phyloP scores from a whole-genome alignment of 495 filamentous ascomycete genomes.

The Cairneyella variabilis region DNA sequence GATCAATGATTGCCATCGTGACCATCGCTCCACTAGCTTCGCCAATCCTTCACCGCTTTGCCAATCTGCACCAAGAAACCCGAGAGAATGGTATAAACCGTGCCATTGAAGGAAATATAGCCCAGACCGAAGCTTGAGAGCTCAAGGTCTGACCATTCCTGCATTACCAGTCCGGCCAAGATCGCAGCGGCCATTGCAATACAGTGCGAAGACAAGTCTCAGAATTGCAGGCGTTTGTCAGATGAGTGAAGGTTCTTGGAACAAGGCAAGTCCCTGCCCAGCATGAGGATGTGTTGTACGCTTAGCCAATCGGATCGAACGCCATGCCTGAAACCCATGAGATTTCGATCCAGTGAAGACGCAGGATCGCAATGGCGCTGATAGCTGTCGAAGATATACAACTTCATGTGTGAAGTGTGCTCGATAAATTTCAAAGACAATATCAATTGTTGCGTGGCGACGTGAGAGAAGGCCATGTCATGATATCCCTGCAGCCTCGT shows the following conservation, averaged over 20 bases:
- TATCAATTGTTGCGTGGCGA: conserved; percentile 18
- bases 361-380: neutral
- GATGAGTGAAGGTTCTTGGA: neutral
- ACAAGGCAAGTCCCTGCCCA: no score
- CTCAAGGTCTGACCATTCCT: conserved; percentile 1
- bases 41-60: conserved; percentile 21
- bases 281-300: no score
- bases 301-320: conserved; percentile 13
- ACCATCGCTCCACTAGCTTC: neutral
- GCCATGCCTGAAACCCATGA: conserved; percentile 10
- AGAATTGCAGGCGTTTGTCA: neutral
- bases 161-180: conserved; percentile 1
- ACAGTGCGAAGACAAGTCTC: neutral
- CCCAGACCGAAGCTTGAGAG: neutral
- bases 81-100: conserved; percentile 8
- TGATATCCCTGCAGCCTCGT: conserved; percentile 15
- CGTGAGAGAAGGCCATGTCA: conserved; percentile 23
- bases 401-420: neutral
- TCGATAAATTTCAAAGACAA: neutral
- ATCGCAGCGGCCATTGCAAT: neutral
- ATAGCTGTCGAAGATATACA: conserved; percentile 7
- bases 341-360: conserved; percentile 1
- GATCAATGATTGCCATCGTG: conserved; percentile 8
- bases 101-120: neutral
- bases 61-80: conserved; percentile 13